Percentiles rank a stretch among this genome's conserved stretches.
Evolutionary conservation across 129 eudicot species (phyloP).

Genomic region (Tanacetum coccineum): DNA sequence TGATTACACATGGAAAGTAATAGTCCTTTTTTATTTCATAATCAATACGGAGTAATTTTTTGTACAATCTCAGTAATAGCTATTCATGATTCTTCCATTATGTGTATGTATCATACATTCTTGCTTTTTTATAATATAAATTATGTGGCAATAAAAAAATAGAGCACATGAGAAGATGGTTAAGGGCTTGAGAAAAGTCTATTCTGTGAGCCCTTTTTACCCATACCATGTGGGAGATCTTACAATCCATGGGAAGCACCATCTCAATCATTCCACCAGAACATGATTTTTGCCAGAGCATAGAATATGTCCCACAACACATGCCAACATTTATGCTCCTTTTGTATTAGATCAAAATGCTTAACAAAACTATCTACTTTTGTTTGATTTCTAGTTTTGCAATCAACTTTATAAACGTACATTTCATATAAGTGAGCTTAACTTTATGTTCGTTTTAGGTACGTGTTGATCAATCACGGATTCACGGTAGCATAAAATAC

Average conservation of each 20-base stretch:
- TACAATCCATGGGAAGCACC: slow-evolving; percentile 10
- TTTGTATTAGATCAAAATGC: background rate
- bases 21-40: no score
- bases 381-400: no score
- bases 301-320: slow-evolving; percentile 4
- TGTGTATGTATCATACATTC: background rate
- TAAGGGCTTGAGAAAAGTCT: slow-evolving; percentile 9
- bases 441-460: no score
- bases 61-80: no score
- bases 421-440: no score
- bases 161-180: slow-evolving; percentile 20
- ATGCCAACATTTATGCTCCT: background rate
- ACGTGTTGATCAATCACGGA: no score
- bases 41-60: no score
- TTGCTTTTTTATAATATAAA: background rate
- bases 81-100: no score
- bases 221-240: slow-evolving; percentile 30
- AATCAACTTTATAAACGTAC: no score
- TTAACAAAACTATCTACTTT: background rate
- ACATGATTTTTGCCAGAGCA: slow-evolving; percentile 24
- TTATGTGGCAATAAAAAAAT: background rate
- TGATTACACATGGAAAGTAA: no score
- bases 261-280: slow-evolving; percentile 16
- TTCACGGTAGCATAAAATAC: no score
- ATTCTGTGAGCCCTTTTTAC: slow-evolving; percentile 13